phyloP scores from a whole-genome alignment of 495 filamentous ascomycete genomes.

The Hypoxylon cercidicola region DNA sequence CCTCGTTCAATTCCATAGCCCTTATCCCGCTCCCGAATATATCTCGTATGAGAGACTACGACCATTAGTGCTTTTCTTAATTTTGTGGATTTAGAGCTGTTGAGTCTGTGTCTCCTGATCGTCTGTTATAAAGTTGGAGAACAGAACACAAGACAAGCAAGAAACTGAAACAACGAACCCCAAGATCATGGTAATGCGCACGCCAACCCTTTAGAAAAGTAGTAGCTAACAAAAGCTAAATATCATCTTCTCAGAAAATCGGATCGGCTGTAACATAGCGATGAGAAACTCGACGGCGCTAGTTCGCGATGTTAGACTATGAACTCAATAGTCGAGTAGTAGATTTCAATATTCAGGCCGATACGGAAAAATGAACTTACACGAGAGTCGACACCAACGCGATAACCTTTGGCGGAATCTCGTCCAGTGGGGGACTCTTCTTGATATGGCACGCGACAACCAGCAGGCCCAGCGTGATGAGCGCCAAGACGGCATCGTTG shows the following conservation, averaged over 20 bases:
- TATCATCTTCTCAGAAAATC: slow-evolving; percentile 11
- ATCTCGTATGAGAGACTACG: no score
- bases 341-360: neutral
- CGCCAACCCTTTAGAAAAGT: neutral
- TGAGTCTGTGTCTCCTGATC: no score
- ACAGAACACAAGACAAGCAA: no score
- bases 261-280: slow-evolving; percentile 16
- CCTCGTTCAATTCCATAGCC: no score
- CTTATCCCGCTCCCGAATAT: no score
- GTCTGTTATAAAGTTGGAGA: no score
- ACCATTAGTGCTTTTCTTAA: no score
- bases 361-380: slow-evolving; percentile 6
- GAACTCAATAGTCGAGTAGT: neutral
- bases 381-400: slow-evolving; percentile 18
- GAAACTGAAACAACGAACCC: neutral
- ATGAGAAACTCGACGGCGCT: slow-evolving; percentile 12
- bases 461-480: slow-evolving; percentile 11
- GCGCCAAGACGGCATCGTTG: slow-evolving; percentile 1
- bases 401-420: slow-evolving; percentile 1
- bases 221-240: neutral
- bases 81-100: no score
- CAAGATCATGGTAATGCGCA: neutral
- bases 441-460: slow-evolving; percentile 9
- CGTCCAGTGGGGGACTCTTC: neutral
- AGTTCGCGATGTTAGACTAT: neutral